Conservation (phyloP, 192 early-diverging fungal genomes). For the Gonapodya sp. region DNA sequence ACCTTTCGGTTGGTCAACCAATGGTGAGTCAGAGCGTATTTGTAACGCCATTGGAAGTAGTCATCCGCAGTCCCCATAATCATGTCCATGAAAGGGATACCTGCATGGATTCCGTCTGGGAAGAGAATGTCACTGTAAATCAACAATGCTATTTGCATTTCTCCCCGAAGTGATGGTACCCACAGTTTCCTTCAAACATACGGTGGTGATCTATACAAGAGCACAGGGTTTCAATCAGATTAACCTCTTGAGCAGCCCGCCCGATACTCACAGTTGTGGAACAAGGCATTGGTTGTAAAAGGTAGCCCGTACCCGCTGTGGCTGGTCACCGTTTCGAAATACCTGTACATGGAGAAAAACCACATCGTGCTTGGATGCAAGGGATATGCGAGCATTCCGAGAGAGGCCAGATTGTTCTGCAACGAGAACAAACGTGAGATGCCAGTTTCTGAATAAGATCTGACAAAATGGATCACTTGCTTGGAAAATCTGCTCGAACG, state of each 20-base stretch:
- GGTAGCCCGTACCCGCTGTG: neutral
- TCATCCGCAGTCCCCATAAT: neutral
- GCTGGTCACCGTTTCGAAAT: neutral
- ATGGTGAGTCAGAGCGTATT: slow-evolving; percentile 5
- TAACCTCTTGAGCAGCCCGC: no score
- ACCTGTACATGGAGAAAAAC: slow-evolving; percentile 7
- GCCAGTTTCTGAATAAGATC: no score
- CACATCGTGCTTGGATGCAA: slow-evolving; percentile 7
- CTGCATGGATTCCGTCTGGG: slow-evolving; percentile 6
- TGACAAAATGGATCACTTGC: no score
- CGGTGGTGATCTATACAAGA: slow-evolving; percentile 11
- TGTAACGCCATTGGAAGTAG: slow-evolving; percentile 6
- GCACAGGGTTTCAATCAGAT: no score
- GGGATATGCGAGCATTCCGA: neutral
- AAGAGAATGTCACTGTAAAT: neutral
- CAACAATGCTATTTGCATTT: neutral
- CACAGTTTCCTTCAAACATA: slow-evolving; percentile 6
- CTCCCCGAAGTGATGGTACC: neutral
- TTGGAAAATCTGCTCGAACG: slow-evolving; percentile 8
- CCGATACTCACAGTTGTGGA: slow-evolving; percentile 10
- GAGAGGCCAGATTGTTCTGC: neutral
- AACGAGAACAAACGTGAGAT: no score
- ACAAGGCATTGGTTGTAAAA: neutral
- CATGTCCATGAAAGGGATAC: slow-evolving; percentile 6
- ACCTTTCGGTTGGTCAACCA: neutral